Evolutionary conservation across 2,329 filamentous ascomycete genomes (phyloP), one percentile per base, ranked within the genome.

Genomic region (Fusarium redolens): DNA sequence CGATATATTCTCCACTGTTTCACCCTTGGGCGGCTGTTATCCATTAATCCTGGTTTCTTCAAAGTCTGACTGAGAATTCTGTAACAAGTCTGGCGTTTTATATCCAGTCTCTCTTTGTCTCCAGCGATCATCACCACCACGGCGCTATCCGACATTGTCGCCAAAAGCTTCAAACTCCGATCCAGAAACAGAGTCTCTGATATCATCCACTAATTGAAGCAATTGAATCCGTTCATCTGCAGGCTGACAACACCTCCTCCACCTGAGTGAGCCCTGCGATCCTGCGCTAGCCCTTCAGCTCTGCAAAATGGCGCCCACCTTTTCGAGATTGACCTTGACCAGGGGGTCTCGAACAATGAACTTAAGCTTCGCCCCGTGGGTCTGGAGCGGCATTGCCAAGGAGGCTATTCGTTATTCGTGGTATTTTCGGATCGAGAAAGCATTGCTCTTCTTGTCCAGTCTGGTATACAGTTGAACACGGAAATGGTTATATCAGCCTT

Each of bases 331-430:
- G 67, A 37, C 56, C 59, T 30, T 52, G 61, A 67, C 72, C 52
- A 68, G 74, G 75, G 43, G 61, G 72, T 68, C 72, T 72, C 63
- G 65, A 74, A 75, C 61, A 70, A 65, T 60, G 63, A 77, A 75
- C 72, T 76, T 74, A 76, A 76, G 74, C 74, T 76, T 76, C 72
- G 69, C 70, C 43, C 68, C 71, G 73, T 76, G 75, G 75, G 75
- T 72, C 59, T 35, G 30, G 48, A 65, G 45, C 65, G 35, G 45
- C 57, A 56, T 62, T 70, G 69, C 52, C 66, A 73, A 68, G 70
- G 35, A 33, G 50, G 41, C 45, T 72, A 56, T 71, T 56, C 63
- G 47, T 45, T 73, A 58, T 72, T 68, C 48, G 48, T 59, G 61
- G 43, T 56, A 72, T 72, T 67, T 70, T 71, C 47, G 56, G 70